These are phyloP conservation scores for Polygonum maritimum DNA, from an alignment of 148 eudicot genomes.

Conservation along the genomic window DNA sequence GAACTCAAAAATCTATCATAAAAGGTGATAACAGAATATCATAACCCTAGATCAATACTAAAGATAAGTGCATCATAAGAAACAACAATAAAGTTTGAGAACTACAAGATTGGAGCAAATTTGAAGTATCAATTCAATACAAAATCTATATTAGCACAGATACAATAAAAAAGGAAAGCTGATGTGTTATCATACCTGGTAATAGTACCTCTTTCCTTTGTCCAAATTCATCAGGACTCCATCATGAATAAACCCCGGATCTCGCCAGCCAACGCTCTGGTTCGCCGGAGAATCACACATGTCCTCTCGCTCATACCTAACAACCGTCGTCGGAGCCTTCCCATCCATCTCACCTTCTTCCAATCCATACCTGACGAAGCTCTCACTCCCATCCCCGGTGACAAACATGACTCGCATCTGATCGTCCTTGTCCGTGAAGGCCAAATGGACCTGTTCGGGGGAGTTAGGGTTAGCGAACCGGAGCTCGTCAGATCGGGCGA, in stretches of 20 bases:
- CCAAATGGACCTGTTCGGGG: conserved; percentile 85
- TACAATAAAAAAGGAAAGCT: background rate
- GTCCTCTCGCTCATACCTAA: conserved; percentile 68
- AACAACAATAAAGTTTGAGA: background rate
- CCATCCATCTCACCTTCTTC: conserved; percentile 16
- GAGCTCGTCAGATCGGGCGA: conserved; percentile 38
- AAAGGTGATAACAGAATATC: background rate
- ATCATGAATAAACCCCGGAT: conserved; percentile 86
- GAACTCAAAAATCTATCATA: background rate
- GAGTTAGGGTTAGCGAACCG: conserved; percentile 47
- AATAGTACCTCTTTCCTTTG: conserved; percentile 60
- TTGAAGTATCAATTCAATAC: background rate
- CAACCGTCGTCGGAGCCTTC: conserved; percentile 33
- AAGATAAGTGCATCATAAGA: background rate
- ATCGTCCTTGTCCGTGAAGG: conserved; percentile 45
- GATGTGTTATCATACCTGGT: conserved; percentile 35
- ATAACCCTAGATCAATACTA: background rate
- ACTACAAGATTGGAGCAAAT: background rate
- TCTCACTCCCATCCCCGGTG: conserved; percentile 49
- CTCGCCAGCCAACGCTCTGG: conserved; percentile 84
- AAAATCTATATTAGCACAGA: background rate
- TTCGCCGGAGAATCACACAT: conserved; percentile 94
- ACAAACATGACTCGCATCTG: conserved; percentile 90
- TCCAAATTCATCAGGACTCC: conserved; percentile 60
- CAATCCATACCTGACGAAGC: conserved; percentile 64